These are phyloP conservation scores for Clitopilus hobsonii DNA, from an alignment of 768 basidiomycete species.

Conservation along the genomic window DNA sequence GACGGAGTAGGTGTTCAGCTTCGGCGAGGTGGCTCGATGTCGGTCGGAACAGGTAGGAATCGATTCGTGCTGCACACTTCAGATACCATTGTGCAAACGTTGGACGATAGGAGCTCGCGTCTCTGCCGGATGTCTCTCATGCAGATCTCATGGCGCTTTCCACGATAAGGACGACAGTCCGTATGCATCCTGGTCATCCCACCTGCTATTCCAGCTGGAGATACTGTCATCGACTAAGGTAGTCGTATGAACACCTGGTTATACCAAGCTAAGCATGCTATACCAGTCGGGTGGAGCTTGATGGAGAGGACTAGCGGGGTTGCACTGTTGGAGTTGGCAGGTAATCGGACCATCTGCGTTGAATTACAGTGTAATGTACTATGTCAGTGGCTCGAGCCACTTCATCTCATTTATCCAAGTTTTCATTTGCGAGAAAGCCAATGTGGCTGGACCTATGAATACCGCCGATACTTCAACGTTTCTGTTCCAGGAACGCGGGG, in stretches of 20 bases:
- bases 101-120: no score
- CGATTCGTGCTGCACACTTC: no score
- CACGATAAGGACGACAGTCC: neutral
- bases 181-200: neutral
- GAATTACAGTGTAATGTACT: neutral
- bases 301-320: neutral
- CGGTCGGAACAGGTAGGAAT: no score
- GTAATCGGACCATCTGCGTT: neutral
- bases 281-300: neutral
- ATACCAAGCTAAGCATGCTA: neutral
- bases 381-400: no score
- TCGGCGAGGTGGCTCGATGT: no score
- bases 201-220: neutral
- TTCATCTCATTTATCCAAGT: no score
- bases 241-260: neutral
- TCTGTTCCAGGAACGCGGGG: neutral
- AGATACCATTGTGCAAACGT: no score
- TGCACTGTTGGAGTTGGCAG: neutral
- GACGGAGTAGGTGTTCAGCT: no score
- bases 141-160: neutral
- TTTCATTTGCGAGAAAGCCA: no score
- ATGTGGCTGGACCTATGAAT: no score
- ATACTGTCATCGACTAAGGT: neutral
- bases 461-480: neutral
- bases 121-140: no score